Percentiles rank a stretch among this genome's conserved stretches.
Conservation (phyloP, 225 moss, liverwort and hornwort species). For the Asterella californica region DNA sequence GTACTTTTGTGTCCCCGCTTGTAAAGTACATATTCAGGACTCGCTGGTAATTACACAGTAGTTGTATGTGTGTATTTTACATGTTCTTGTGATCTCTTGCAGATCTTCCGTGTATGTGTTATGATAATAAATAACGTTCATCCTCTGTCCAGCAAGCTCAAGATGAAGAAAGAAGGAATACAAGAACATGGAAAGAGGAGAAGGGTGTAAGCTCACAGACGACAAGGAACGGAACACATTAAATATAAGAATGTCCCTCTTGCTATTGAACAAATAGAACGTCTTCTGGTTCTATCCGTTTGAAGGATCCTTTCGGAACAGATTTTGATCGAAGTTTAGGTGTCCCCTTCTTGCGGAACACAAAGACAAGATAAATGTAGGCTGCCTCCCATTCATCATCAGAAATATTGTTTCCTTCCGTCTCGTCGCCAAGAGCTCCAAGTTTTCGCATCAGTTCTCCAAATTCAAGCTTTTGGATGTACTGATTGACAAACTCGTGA, state of each 20-base stretch:
- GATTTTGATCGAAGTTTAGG: constrained; percentile 48
- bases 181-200: too few relatives aligned
- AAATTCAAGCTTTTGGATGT: constrained; percentile 76
- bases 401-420: constrained; percentile 64
- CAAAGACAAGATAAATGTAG: constrained; percentile 82
- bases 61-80: too few relatives aligned
- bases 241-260: background rate
- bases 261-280: constrained; percentile 53
- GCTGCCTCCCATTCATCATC: constrained; percentile 97
- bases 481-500: constrained; percentile 81
- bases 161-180: too few relatives aligned
- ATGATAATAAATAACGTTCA: too few relatives aligned
- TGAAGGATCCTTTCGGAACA: constrained; percentile 51
- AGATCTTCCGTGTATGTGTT: too few relatives aligned
- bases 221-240: too few relatives aligned
- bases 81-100: too few relatives aligned
- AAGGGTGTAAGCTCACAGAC: too few relatives aligned
- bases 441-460: constrained; percentile 89
- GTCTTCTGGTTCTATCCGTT: constrained; percentile 62
- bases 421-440: constrained; percentile 77
- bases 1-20: too few relatives aligned
- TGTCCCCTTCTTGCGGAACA: constrained; percentile 79
- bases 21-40: too few relatives aligned
- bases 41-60: too few relatives aligned
- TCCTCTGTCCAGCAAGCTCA: too few relatives aligned